A percentile compares a stretch with the other conserved stretches of the same genome.
Evolutionary conservation across 805 yeast genomes (phyloP).

Genomic region (Ogataea ramenticola): DNA sequence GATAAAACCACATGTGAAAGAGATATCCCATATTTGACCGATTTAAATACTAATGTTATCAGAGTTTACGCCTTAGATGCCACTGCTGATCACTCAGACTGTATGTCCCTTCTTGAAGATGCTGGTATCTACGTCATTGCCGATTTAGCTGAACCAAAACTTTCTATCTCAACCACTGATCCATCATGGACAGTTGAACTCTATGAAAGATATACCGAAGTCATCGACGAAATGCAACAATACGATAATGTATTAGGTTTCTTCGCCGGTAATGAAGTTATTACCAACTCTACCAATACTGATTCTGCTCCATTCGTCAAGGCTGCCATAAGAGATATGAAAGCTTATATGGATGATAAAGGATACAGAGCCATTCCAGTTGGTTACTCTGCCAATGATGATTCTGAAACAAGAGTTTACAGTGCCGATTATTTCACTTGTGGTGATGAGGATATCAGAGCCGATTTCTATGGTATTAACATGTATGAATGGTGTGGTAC

Average conservation of each 20-base stretch:
- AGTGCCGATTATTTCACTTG: constrained; percentile 74
- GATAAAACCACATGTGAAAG: constrained; percentile 54
- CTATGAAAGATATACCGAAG: constrained; percentile 59
- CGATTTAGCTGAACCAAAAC: constrained; percentile 63
- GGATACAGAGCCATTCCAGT: constrained; percentile 68
- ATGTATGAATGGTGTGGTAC: constrained; percentile 87
- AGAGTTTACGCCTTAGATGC: constrained; percentile 72
- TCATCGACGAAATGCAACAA: constrained; percentile 60
- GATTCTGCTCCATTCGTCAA: constrained; percentile 76
- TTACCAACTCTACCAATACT: constrained; percentile 58
- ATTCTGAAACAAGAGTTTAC: constrained; percentile 52
- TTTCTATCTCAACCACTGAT: constrained; percentile 51
- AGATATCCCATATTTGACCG: constrained; percentile 65
- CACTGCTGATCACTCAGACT: constrained; percentile 55
- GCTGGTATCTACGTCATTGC: constrained; percentile 81
- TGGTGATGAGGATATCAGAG: constrained; percentile 56
- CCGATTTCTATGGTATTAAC: constrained; percentile 83
- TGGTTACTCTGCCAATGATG: constrained; percentile 81
- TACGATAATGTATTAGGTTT: constrained; percentile 73
- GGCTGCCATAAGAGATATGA: constrained; percentile 76
- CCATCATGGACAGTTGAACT: constrained; percentile 63
- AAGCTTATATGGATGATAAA: constrained; percentile 51
- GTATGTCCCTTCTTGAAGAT: constrained; percentile 59
- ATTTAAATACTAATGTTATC: constrained; percentile 58
- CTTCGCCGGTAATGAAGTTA: constrained; percentile 83